Percentiles rank a stretch among this genome's conserved stretches.
Conservation (phyloP, 2,329 filamentous ascomycete genomes). For the Cytospora piceae region DNA sequence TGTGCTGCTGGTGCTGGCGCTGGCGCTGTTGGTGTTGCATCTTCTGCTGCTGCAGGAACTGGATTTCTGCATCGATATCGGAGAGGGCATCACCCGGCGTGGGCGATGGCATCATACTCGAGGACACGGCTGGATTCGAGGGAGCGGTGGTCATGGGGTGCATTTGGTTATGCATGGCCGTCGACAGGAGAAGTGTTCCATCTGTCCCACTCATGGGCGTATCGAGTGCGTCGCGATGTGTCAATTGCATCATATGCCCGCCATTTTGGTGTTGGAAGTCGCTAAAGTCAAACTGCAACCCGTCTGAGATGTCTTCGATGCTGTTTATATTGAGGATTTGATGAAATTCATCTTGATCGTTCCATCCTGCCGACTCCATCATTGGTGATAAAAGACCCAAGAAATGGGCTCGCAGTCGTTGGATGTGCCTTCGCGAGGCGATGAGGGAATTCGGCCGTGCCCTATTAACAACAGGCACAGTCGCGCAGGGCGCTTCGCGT, state of each 20-base stretch:
- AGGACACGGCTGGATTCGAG: conserved; percentile 50
- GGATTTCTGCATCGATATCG: conserved; percentile 67
- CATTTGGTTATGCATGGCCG: conserved; percentile 50
- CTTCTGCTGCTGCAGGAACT: conserved; percentile 67
- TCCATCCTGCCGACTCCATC: conserved; percentile 61
- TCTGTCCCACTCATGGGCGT: conserved; percentile 55
- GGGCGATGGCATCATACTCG: conserved; percentile 50
- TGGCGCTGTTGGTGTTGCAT: conserved; percentile 63
- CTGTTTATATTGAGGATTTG: conserved; percentile 65
- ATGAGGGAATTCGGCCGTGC: conserved; percentile 2
- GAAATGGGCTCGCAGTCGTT: conserved; percentile 16
- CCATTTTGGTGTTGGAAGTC: conserved; percentile 51
- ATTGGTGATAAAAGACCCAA: conserved; percentile 43
- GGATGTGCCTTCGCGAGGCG: conserved; percentile 10
- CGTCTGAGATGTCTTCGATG: conserved; percentile 57
- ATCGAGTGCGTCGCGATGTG: conserved; percentile 49
- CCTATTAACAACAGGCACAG: conserved; percentile 1
- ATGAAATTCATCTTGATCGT: conserved; percentile 64
- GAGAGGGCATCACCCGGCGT: conserved; percentile 57
- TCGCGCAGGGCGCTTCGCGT: conserved; percentile 22
- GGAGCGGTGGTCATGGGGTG: conserved; percentile 52
- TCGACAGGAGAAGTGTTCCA: conserved; percentile 42
- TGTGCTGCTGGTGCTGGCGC: conserved; percentile 45
- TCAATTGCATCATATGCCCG: conserved; percentile 44
- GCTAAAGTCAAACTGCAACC: conserved; percentile 63